Evolutionary conservation across 306 rosid genomes (phyloP).

Genomic region (Fragaria ananassa): DNA sequence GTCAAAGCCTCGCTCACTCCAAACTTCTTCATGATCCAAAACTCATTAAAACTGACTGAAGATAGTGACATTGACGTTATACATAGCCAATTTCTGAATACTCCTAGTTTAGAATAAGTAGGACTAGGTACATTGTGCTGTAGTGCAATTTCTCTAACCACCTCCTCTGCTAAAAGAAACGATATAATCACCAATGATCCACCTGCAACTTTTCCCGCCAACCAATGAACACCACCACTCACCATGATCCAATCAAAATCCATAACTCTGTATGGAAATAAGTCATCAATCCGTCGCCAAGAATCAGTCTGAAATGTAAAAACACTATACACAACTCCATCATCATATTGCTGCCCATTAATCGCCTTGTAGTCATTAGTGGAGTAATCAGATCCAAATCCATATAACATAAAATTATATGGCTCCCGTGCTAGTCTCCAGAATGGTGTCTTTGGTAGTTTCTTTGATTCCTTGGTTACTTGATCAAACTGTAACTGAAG

Average conservation of each 20-base stretch:
- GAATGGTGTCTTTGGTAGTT: not conserved
- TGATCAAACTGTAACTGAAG: not conserved
- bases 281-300: not conserved
- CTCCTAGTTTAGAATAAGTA: too few relatives aligned
- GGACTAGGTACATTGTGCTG: not conserved
- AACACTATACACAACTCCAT: not conserved
- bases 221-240: not conserved
- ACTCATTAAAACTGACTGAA: not conserved
- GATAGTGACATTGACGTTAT: not conserved
- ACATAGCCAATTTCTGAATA: not conserved
- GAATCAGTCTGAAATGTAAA: not conserved
- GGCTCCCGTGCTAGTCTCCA: not conserved
- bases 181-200: not conserved
- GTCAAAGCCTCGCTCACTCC: not conserved
- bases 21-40: not conserved
- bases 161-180: not conserved
- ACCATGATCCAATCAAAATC: not conserved
- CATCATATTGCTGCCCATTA: not conserved
- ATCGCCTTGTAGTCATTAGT: not conserved
- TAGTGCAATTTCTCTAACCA: not conserved
- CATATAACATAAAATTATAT: not conserved
- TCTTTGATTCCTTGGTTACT: not conserved
- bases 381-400: not conserved
- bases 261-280: not conserved
- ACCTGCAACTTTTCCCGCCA: not conserved